phyloP scores from a whole-genome alignment of 2,329 filamentous ascomycete species.

The Daldinia sp. region DNA sequence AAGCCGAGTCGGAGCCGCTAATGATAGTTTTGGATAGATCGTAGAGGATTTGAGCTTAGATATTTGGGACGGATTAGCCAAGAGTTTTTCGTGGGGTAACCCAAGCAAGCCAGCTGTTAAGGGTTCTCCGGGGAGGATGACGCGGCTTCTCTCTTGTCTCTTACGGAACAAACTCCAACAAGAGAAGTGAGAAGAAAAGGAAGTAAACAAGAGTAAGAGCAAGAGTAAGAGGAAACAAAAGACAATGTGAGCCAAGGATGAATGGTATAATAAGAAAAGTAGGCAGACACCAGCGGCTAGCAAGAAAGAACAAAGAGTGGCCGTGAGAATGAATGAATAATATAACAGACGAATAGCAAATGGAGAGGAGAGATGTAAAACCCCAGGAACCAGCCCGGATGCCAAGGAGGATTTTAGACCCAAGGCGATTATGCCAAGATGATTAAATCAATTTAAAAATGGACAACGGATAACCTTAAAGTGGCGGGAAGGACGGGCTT shows the following conservation, averaged over 20 bases:
- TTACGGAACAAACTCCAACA: background rate
- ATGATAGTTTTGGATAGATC: background rate
- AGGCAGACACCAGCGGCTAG: background rate
- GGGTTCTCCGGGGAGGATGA: background rate
- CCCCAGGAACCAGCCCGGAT: constrained; percentile 25
- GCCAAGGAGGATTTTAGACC: constrained; percentile 16
- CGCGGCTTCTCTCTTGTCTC: background rate
- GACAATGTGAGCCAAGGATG: background rate
- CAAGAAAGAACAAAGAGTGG: background rate
- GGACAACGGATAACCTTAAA: constrained; percentile 6
- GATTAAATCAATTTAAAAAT: constrained; percentile 6
- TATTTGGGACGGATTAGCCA: background rate
- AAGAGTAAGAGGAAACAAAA: background rate
- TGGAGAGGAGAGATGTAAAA: background rate
- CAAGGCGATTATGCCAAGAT: background rate
- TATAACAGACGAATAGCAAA: background rate
- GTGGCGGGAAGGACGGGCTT: background rate
- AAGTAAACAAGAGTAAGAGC: too few species aligned
- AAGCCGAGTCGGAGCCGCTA: background rate
- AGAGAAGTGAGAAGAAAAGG: background rate
- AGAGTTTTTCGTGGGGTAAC: constrained; percentile 2
- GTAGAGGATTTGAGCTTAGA: background rate
- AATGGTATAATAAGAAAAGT: background rate
- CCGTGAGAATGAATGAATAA: background rate
- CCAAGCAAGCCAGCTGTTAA: background rate